These are phyloP conservation scores for Xanthoconium purpureum DNA, from an alignment of 768 basidiomycete species.

Conservation along the genomic window DNA sequence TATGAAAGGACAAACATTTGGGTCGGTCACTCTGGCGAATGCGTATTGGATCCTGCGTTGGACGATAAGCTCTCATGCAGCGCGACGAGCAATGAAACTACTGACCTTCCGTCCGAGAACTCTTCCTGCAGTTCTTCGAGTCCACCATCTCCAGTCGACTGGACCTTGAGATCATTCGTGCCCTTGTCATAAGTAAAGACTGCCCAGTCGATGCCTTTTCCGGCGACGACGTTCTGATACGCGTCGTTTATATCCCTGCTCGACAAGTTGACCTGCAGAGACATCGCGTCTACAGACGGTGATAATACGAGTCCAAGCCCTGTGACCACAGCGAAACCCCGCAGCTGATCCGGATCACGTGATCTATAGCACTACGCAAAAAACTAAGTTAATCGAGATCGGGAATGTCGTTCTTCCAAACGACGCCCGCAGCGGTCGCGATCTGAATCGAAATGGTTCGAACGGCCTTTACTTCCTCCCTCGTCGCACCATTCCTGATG, in stretches of 20 bases:
- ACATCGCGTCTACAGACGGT: slow-evolving; percentile 44
- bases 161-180: slow-evolving; percentile 84
- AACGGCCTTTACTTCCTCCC: slow-evolving; percentile 51
- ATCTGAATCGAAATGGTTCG: slow-evolving; percentile 54
- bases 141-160: slow-evolving; percentile 81
- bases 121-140: slow-evolving; percentile 91
- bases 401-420: slow-evolving; percentile 54
- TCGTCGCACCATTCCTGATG: slow-evolving; percentile 49
- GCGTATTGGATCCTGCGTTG: slow-evolving; percentile 84
- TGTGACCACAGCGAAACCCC: neutral
- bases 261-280: slow-evolving; percentile 76
- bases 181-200: slow-evolving; percentile 79
- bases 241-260: slow-evolving; percentile 68
- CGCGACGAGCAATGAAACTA: neutral
- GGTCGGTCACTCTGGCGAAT: slow-evolving; percentile 80
- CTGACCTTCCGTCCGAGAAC: slow-evolving; percentile 89
- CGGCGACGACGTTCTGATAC: slow-evolving; percentile 72
- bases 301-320: neutral
- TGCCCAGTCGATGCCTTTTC: slow-evolving; percentile 68
- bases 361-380: slow-evolving; percentile 1
- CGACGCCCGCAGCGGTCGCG: slow-evolving; percentile 44
- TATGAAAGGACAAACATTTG: slow-evolving; percentile 54
- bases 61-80: slow-evolving; percentile 4
- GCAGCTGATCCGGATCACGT: slow-evolving; percentile 8
- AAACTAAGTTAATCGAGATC: slow-evolving; percentile 19